Percentiles rank a stretch among this genome's conserved stretches.
phyloP scores from a whole-genome alignment of 108 stramenopile genomes.

The Bacterosira constricta region DNA sequence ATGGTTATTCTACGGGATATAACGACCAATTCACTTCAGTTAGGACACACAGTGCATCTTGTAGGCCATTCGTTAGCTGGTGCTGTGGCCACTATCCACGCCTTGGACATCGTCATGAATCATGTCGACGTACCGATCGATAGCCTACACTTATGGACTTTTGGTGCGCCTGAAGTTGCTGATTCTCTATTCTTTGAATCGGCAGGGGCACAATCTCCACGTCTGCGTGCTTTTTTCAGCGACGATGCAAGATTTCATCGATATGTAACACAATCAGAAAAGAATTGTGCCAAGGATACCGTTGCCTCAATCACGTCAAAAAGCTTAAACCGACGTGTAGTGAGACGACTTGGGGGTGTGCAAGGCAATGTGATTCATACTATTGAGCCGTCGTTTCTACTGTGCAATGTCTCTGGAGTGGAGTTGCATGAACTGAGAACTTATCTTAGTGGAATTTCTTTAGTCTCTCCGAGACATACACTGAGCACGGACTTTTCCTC shows the following conservation, averaged over 20 bases:
- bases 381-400: slow-evolving; percentile 18
- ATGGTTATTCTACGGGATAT: slow-evolving; percentile 37
- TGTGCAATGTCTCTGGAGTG: not conserved
- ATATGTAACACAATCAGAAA: slow-evolving; percentile 21
- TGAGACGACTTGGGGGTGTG: slow-evolving; percentile 26
- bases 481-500: slow-evolving; percentile 11
- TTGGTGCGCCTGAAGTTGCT: slow-evolving; percentile 58
- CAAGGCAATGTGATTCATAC: slow-evolving; percentile 23
- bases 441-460: not conserved
- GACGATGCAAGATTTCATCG: slow-evolving; percentile 25
- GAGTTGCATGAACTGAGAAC: slow-evolving; percentile 10
- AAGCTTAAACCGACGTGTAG: slow-evolving; percentile 13
- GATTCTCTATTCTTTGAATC: slow-evolving; percentile 48
- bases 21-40: slow-evolving; percentile 26
- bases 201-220: slow-evolving; percentile 10
- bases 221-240: slow-evolving; percentile 36
- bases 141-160: slow-evolving; percentile 48
- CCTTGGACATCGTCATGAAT: slow-evolving; percentile 49
- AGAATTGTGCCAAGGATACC: slow-evolving; percentile 23
- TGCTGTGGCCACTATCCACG: slow-evolving; percentile 45
- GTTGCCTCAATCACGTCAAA: slow-evolving; percentile 14
- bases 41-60: slow-evolving; percentile 45
- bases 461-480: not conserved
- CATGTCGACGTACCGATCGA: slow-evolving; percentile 20
- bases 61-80: slow-evolving; percentile 57